These are phyloP conservation scores for Pisolithus tinctorius DNA, from an alignment of 768 basidiomycete species.

Conservation along the genomic window DNA sequence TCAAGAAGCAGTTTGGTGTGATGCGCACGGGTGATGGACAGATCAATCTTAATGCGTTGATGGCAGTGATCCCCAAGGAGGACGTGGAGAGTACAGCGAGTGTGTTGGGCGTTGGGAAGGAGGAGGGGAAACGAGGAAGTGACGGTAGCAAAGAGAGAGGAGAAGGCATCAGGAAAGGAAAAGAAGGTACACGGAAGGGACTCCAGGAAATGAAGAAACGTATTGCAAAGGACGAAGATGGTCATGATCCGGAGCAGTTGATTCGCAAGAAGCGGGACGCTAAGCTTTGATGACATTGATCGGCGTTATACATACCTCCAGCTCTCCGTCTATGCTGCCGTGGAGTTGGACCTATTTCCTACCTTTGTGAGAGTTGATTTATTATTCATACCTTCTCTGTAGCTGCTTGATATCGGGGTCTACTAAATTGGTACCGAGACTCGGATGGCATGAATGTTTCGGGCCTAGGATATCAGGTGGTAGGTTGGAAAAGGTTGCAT, in stretches of 20 bases:
- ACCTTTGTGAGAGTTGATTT: background rate
- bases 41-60: conserved; percentile 3
- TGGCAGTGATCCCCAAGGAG: conserved; percentile 9
- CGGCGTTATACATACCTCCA: background rate
- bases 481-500: too few species aligned
- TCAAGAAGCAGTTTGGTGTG: conserved; percentile 8
- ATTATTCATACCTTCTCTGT: too few species aligned
- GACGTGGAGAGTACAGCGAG: background rate
- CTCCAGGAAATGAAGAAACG: conserved; percentile 9
- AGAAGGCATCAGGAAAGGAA: conserved; percentile 4
- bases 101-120: conserved; percentile 4
- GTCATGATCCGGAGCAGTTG: conserved; percentile 6
- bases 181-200: conserved; percentile 6
- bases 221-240: conserved; percentile 5
- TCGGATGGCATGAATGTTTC: too few species aligned
- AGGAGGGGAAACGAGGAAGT: background rate
- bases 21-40: conserved; percentile 2
- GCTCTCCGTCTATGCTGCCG: background rate
- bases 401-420: too few species aligned
- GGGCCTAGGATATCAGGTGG: too few species aligned
- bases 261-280: conserved; percentile 11
- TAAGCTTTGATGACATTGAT: conserved; percentile 14
- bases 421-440: too few species aligned
- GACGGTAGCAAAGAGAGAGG: background rate
- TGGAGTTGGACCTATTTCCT: background rate